Evolutionary conservation across 352 stramenopile genomes (phyloP).

Genomic region (Globisporangium okanoganense): DNA sequence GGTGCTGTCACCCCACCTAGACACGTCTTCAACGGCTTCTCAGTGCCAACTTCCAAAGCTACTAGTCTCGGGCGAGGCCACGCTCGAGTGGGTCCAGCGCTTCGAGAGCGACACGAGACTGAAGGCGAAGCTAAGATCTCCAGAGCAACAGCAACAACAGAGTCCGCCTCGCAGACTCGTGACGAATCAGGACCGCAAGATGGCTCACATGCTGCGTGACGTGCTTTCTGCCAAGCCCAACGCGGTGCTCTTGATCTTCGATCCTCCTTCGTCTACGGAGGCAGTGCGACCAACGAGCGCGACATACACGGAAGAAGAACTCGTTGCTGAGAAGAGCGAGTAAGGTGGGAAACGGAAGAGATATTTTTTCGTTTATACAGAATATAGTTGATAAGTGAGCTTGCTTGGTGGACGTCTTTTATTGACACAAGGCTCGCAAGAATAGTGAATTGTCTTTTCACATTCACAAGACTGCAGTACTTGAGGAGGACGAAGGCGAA

Average conservation of each 20-base stretch:
- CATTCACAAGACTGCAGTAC: neutral
- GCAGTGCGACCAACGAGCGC: neutral
- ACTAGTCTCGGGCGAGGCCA: slow-evolving; percentile 16
- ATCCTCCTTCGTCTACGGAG: neutral
- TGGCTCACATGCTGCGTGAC: slow-evolving; percentile 30
- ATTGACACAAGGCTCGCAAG: neutral
- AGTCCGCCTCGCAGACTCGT: slow-evolving; percentile 12
- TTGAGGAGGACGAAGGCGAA: neutral
- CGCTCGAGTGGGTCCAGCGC: slow-evolving; percentile 17
- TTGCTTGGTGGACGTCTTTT: neutral
- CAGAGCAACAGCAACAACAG: neutral
- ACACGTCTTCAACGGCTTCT: too few species aligned
- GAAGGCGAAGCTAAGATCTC: neutral
- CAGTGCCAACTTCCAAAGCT: slow-evolving; percentile 3
- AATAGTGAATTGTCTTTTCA: too few species aligned
- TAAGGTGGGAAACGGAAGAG: too few species aligned
- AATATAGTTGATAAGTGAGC: too few species aligned
- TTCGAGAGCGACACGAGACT: slow-evolving; percentile 9
- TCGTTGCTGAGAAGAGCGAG: neutral
- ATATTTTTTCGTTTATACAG: too few species aligned
- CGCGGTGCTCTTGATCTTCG: slow-evolving; percentile 18
- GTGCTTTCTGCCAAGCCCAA: slow-evolving; percentile 44
- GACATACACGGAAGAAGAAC: neutral
- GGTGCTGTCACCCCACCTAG: too few species aligned
- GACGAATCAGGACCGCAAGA: slow-evolving; percentile 24